Evolutionary conservation across 441 rosid genomes (phyloP).

Genomic region (Mallotus japonicus): DNA sequence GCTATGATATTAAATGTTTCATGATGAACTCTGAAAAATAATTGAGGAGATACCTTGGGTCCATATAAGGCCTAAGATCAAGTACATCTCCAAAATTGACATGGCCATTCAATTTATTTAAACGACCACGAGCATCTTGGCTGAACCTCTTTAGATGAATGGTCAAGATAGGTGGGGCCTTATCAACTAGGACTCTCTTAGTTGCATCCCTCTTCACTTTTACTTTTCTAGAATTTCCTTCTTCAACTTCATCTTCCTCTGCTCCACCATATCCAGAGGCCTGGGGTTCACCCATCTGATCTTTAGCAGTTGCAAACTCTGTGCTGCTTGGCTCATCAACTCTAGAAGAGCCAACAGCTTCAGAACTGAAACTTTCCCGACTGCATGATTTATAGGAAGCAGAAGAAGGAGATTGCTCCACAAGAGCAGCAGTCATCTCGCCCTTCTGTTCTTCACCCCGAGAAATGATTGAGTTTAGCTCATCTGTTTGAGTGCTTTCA

Average conservation of each 20-base stretch:
- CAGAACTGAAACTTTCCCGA: conserved; percentile 37
- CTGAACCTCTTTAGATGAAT: conserved; percentile 90
- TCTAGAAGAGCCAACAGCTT: conserved; percentile 31
- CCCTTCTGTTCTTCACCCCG: conserved; percentile 22
- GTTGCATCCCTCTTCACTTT: conserved; percentile 88
- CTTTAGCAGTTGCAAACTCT: conserved; percentile 25
- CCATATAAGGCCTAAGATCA: conserved; percentile 73
- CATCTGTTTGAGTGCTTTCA: conserved; percentile 29
- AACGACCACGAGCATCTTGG: conserved; percentile 88
- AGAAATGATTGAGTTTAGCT: conserved; percentile 23
- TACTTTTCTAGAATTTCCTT: conserved; percentile 35
- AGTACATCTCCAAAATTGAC: conserved; percentile 67
- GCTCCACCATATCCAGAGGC: conserved; percentile 38
- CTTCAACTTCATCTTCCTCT: conserved; percentile 45
- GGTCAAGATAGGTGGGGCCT: conserved; percentile 76
- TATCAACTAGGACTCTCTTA: conserved; percentile 71
- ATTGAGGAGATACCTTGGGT: conserved; percentile 56
- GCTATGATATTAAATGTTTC: not conserved
- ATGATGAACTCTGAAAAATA: conserved; percentile 11
- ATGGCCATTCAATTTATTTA: conserved; percentile 88
- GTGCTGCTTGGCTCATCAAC: conserved; percentile 32
- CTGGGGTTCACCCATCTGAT: conserved; percentile 31
- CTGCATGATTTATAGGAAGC: conserved; percentile 24
- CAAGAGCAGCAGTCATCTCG: conserved; percentile 23
- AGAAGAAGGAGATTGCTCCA: conserved; percentile 31